Percentiles rank a stretch among this genome's conserved stretches.
Evolutionary conservation across 2,329 filamentous ascomycete species (phyloP).

Genomic region (Pseudomassariella vexata): DNA sequence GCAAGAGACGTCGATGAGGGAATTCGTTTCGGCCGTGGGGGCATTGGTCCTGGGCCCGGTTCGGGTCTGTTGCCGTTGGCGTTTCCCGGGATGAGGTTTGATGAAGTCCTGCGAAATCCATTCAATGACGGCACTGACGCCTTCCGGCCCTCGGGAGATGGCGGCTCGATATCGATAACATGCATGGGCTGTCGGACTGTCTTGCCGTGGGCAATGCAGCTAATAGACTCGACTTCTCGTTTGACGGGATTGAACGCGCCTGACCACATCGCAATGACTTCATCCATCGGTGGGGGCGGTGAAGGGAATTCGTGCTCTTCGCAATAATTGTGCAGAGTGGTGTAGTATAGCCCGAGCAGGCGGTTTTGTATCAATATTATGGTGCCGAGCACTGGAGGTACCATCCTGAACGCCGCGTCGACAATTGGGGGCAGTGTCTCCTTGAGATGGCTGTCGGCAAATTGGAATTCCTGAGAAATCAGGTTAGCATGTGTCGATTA

Average conservation of each 20-base stretch:
- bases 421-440: conserved; percentile 67
- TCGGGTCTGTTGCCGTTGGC: conserved; percentile 10
- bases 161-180: conserved; percentile 23
- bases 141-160: conserved; percentile 15
- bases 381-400: conserved; percentile 63
- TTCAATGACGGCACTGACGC: conserved; percentile 22
- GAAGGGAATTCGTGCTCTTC: conserved; percentile 63
- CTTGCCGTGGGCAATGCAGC: conserved; percentile 61
- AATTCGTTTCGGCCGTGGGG: conserved; percentile 29
- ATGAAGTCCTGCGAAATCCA: conserved; percentile 32
- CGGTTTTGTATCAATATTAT: conserved; percentile 75
- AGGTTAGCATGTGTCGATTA: no score
- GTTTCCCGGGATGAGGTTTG: conserved; percentile 34
- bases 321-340: conserved; percentile 67
- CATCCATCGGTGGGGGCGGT: conserved; percentile 65
- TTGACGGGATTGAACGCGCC: conserved; percentile 57
- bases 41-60: conserved; percentile 16
- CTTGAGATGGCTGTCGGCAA: conserved; percentile 69
- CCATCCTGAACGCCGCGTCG: conserved; percentile 63
- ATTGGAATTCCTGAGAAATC: conserved; percentile 57
- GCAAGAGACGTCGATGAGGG: conserved; percentile 27
- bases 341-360: conserved; percentile 73
- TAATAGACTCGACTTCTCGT: conserved; percentile 60
- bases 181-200: conserved; percentile 47
- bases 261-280: conserved; percentile 64